phyloP scores from a whole-genome alignment of 169 alveolate genomes.

The Plasmodium malariae region DNA sequence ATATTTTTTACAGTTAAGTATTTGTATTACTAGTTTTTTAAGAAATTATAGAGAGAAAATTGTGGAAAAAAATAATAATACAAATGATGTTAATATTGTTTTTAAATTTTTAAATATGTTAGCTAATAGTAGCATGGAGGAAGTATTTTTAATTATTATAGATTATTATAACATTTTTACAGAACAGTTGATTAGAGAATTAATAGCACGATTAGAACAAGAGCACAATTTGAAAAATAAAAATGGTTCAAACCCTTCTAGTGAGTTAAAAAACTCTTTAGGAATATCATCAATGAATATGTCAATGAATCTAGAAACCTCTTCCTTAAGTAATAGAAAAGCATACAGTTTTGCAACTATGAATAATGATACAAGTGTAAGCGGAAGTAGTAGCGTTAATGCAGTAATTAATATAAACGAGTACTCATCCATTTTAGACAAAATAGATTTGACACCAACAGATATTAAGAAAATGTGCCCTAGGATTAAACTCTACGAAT shows the following conservation, averaged over 20 bases:
- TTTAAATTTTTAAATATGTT: constrained; percentile 80
- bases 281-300: not conserved
- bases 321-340: constrained; percentile 39
- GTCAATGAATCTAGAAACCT: constrained; percentile 2
- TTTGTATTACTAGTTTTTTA: constrained; percentile 87
- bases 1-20: constrained; percentile 88
- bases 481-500: constrained; percentile 56
- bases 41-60: constrained; percentile 82
- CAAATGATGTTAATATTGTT: constrained; percentile 79
- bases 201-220: constrained; percentile 82
- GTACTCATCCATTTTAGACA: constrained; percentile 64
- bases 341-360: constrained; percentile 70
- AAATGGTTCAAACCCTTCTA: constrained; percentile 37
- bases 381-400: not conserved
- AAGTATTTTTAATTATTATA: constrained; percentile 96
- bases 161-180: constrained; percentile 98
- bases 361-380: constrained; percentile 1
- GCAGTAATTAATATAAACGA: constrained; percentile 45
- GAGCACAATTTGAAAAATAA: constrained; percentile 79
- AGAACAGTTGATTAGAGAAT: constrained; percentile 86
- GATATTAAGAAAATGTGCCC: constrained; percentile 72
- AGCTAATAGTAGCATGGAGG: constrained; percentile 92
- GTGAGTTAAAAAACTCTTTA: constrained; percentile 27
- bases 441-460: constrained; percentile 59
- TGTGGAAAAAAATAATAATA: constrained; percentile 78